Evolutionary conservation across 805 yeast species (phyloP).

Genomic region (Candida glaebosa): DNA sequence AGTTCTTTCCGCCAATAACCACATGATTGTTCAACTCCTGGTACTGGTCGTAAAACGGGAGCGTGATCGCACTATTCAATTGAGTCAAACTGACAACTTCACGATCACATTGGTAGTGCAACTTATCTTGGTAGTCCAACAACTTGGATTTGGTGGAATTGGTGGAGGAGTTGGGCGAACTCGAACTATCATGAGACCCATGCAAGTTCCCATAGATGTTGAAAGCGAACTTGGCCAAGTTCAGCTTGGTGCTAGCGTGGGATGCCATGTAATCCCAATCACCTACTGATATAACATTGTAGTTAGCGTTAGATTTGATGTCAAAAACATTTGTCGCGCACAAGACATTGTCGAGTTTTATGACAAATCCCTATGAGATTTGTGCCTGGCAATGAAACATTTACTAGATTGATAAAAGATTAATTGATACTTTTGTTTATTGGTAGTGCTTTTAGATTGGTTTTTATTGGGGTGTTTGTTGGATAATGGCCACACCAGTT

Average conservation of each 20-base stretch:
- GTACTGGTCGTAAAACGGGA: slow-evolving; percentile 5
- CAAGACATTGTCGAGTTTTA: not conserved
- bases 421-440: no score
- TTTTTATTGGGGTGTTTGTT: no score
- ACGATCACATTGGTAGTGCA: slow-evolving; percentile 22
- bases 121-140: slow-evolving; percentile 9
- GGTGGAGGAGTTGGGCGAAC: slow-evolving; percentile 13
- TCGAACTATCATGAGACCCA: slow-evolving; percentile 7
- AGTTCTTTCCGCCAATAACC: slow-evolving; percentile 41
- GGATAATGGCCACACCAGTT: no score
- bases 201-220: slow-evolving; percentile 49
- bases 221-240: slow-evolving; percentile 54
- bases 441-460: no score
- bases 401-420: no score
- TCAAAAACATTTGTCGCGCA: no score
- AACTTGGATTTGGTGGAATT: slow-evolving; percentile 8
- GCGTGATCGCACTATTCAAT: slow-evolving; percentile 10
- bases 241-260: slow-evolving; percentile 6
- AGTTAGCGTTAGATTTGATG: no score
- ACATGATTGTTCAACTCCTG: slow-evolving; percentile 25
- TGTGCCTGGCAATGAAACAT: no score
- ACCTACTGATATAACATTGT: no score
- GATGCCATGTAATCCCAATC: not conserved
- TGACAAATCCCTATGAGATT: no score
- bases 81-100: slow-evolving; percentile 25